Evolutionary conservation across 2,329 filamentous ascomycete species (phyloP).

Genomic region (Thermothelomyces thermophilus): DNA sequence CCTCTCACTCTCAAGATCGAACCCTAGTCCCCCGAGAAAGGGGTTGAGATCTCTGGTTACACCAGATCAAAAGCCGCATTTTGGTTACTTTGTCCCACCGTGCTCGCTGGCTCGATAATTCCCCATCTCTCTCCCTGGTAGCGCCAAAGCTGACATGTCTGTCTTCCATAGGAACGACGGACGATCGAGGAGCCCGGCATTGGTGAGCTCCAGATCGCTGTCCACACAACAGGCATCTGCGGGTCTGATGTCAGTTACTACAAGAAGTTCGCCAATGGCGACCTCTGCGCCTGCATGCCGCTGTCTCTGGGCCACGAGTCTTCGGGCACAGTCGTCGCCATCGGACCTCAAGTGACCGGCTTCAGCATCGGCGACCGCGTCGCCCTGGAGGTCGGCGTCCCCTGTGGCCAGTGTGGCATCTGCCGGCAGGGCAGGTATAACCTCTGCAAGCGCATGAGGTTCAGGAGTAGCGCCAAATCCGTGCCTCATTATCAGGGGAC

Average conservation of each 20-base stretch:
- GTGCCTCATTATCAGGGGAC: conserved; percentile 59
- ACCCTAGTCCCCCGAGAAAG: conserved; percentile 14
- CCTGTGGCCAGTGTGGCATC: conserved; percentile 45
- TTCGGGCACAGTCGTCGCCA: conserved; percentile 50
- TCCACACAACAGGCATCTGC: conserved; percentile 62
- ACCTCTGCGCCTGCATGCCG: conserved; percentile 59
- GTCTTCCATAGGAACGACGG: conserved; percentile 41
- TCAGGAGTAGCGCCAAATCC: conserved; percentile 56
- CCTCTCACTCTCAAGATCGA: neutral
- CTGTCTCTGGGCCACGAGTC: conserved; percentile 60
- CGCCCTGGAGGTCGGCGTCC: conserved; percentile 51
- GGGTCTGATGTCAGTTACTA: conserved; percentile 67
- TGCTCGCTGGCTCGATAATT: neutral
- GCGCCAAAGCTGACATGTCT: conserved; percentile 13
- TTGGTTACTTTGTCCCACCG: conserved; percentile 15
- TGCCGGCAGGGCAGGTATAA: conserved; percentile 54
- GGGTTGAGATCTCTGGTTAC: conserved; percentile 20
- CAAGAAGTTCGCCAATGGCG: conserved; percentile 65
- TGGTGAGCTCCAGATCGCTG: conserved; percentile 57
- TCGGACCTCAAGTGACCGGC: conserved; percentile 46
- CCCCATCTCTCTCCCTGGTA: neutral
- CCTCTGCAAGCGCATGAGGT: conserved; percentile 55
- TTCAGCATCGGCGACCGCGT: conserved; percentile 52
- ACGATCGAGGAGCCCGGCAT: conserved; percentile 40
- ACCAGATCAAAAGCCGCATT: conserved; percentile 14